These are phyloP conservation scores for Apodospora peruviana DNA, from an alignment of 495 filamentous ascomycete genomes.

Conservation along the genomic window DNA sequence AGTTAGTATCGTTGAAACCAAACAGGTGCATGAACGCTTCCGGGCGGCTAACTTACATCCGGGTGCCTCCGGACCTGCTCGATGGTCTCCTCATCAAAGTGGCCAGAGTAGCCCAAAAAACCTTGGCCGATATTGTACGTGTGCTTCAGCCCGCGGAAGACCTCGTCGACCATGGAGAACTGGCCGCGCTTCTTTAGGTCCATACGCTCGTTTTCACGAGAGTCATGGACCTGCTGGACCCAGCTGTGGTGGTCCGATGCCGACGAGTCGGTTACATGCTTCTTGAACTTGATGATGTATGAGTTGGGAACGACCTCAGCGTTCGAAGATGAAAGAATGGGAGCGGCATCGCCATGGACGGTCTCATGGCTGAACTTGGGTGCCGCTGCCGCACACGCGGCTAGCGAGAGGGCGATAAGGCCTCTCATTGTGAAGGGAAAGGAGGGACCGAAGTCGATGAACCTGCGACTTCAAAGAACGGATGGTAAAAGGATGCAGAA, in stretches of 20 bases:
- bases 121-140: slow-evolving; percentile 84
- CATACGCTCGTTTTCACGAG: slow-evolving; percentile 52
- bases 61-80: slow-evolving; percentile 93
- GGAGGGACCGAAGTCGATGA: slow-evolving; percentile 32
- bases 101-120: slow-evolving; percentile 87
- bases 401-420: slow-evolving; percentile 60
- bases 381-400: slow-evolving; percentile 64
- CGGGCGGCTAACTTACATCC: slow-evolving; percentile 67
- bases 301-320: slow-evolving; percentile 75
- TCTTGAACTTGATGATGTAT: slow-evolving; percentile 98
- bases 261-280: slow-evolving; percentile 66
- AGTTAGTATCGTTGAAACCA: slow-evolving; percentile 8
- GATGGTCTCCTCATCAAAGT: slow-evolving; percentile 90
- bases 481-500: slow-evolving; percentile 19
- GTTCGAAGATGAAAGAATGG: slow-evolving; percentile 75
- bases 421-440: slow-evolving; percentile 63
- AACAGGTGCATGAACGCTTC: neutral
- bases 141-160: slow-evolving; percentile 85
- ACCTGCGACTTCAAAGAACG: slow-evolving; percentile 34
- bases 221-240: slow-evolving; percentile 77
- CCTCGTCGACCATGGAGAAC: slow-evolving; percentile 61
- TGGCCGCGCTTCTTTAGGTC: slow-evolving; percentile 90
- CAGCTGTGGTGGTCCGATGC: slow-evolving; percentile 79
- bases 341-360: slow-evolving; percentile 81
- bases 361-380: slow-evolving; percentile 69